Evolutionary conservation across 2,329 filamentous ascomycete genomes (phyloP), one percentile per base, ranked within the genome.

Genomic region (Xylaria sp.): DNA sequence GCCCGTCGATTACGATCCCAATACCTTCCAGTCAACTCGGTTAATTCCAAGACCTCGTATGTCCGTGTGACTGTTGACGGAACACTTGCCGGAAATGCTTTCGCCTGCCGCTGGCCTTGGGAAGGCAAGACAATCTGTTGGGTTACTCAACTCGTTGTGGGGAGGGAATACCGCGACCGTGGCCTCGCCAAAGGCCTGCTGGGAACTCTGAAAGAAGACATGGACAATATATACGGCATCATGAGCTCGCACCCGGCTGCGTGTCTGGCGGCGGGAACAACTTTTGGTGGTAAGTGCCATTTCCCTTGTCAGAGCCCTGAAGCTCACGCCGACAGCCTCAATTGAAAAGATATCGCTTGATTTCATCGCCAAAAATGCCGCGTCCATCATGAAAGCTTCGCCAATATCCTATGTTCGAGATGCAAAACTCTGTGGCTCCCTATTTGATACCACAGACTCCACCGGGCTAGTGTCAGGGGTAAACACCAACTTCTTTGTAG

Each of bases 81-180:
- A 62, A 59, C 68, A 28, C 76, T 80, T 67, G 76, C 76, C 68
- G 79, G 79, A 28, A 75, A 82, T 68, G 79, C 75, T 48, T 80
- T 82, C 59, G 77, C 77, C 41, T 80, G 78, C 61, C 77, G 79
- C 61, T 82, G 79, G 80, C 68, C 64, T 28, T 71, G 73, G 67
- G 64, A 78, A 59, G 73, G 72, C 54, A 77, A 72, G 66, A 73
- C 54, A 60, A 69, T 83, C 23, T 82, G 79, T 71, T 83, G 80
- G 80, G 72, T 83, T 64, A 82, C 82, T 64, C 80, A 83, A 72
- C 74, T 83, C 52, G 80, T 83, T 20, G 79, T 83, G 18, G 68
- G 78, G 65, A 71, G 54, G 28, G 72, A 78, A 41, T 81, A 79
- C 69, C 79, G 82, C 59, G 75, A 79, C 66, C 79, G 75, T 71